phyloP scores from a whole-genome alignment of 176 grass and related monocot genomes.

The Avena atlantica region DNA sequence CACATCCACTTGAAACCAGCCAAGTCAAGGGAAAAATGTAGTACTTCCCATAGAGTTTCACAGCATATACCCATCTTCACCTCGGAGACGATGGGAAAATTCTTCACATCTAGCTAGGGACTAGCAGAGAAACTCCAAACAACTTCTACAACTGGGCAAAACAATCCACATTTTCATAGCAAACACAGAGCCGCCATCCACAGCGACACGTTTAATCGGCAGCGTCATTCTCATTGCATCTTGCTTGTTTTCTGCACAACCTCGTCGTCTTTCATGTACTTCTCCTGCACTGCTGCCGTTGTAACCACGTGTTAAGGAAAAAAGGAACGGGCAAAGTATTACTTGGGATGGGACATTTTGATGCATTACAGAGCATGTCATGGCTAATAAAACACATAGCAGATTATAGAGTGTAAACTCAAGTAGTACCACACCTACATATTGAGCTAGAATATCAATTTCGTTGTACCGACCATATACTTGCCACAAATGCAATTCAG shows the following conservation, averaged over 20 bases:
- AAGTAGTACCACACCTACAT: background rate
- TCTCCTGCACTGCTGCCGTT: conserved; percentile 93
- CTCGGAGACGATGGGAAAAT: background rate
- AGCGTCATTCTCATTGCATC: conserved; percentile 30
- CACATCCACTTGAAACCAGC: background rate
- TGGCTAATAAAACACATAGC: background rate
- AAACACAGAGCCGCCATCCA: background rate
- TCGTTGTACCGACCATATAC: background rate
- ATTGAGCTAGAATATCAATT: background rate
- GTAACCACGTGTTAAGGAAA: conserved; percentile 70
- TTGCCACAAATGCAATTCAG: background rate
- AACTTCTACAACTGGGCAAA: conserved; percentile 18
- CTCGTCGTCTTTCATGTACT: conserved; percentile 88
- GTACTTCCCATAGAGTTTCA: background rate
- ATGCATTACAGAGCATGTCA: background rate
- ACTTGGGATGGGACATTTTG: background rate
- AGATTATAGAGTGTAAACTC: background rate
- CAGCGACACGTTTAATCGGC: conserved; percentile 13
- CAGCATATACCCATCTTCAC: background rate
- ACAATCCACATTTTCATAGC: background rate
- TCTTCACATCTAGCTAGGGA: background rate
- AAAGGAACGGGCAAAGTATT: background rate
- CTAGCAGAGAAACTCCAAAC: background rate
- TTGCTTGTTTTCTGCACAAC: conserved; percentile 39
- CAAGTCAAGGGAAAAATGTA: background rate